Conservation (phyloP, 352 stramenopile species). For the Phytophthora sp. region DNA sequence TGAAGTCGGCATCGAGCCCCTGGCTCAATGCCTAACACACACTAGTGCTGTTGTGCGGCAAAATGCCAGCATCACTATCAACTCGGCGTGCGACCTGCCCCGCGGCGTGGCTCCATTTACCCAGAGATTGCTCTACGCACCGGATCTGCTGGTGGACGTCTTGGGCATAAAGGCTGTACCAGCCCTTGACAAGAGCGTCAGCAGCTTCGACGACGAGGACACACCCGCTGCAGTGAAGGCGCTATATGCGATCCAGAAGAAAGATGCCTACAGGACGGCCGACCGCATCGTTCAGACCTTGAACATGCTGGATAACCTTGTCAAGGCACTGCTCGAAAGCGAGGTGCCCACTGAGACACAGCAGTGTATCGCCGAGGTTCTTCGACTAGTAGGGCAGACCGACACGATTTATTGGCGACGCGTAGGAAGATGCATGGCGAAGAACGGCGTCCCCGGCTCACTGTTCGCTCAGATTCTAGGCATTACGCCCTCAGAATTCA, state of each 20-base stretch:
- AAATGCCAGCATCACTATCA: constrained; percentile 69
- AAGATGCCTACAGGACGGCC: constrained; percentile 20
- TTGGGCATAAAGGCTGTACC: constrained; percentile 56
- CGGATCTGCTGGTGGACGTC: constrained; percentile 57
- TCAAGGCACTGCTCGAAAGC: constrained; percentile 36
- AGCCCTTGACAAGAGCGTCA: constrained; percentile 51
- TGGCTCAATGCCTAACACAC: constrained; percentile 66
- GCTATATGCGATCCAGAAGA: constrained; percentile 38
- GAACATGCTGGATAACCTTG: constrained; percentile 55
- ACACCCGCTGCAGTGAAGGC: constrained; percentile 48
- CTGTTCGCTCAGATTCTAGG: constrained; percentile 29
- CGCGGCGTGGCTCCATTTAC: constrained; percentile 51
- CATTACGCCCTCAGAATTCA: constrained; percentile 21
- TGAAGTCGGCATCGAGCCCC: constrained; percentile 71
- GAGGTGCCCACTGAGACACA: constrained; percentile 31
- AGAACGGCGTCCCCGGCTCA: constrained; percentile 17
- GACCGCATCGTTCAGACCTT: constrained; percentile 59
- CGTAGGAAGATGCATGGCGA: constrained; percentile 30
- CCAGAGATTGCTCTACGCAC: constrained; percentile 44
- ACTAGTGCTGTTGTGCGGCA: constrained; percentile 37
- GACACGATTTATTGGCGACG: constrained; percentile 19
- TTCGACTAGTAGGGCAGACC: constrained; percentile 26
- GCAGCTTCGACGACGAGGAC: constrained; percentile 51
- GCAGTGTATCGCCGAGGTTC: constrained; percentile 26
- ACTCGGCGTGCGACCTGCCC: constrained; percentile 68